Evolutionary conservation across 2,329 filamentous ascomycete species (phyloP).

Genomic region (Xylariales sp.): DNA sequence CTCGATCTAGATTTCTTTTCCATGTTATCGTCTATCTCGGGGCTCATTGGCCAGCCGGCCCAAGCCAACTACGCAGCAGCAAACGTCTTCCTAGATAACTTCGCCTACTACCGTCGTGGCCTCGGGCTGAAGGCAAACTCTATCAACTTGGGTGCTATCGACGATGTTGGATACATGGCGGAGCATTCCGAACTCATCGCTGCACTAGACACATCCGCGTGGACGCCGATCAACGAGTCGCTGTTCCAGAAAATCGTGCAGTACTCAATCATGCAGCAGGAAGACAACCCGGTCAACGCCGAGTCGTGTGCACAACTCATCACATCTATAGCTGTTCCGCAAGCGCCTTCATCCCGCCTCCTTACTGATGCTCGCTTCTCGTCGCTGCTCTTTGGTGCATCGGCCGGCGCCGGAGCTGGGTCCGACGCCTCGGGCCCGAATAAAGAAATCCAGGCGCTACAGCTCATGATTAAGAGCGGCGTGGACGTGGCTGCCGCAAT

Average conservation of each 20-base stretch:
- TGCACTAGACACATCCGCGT: conserved; percentile 8
- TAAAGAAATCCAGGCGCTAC: no score
- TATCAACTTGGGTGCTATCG: conserved; percentile 55
- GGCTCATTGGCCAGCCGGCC: conserved; percentile 50
- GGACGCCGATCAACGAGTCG: conserved; percentile 39
- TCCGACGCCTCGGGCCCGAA: no score
- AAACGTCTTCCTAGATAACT: conserved; percentile 56
- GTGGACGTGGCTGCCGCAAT: no score
- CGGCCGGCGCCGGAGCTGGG: no score
- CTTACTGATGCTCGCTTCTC: no score
- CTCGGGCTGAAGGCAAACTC: conserved; percentile 51
- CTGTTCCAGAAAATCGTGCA: conserved; percentile 38
- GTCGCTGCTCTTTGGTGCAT: no score
- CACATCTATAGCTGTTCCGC: conserved; percentile 6
- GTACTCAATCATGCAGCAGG: conserved; percentile 43
- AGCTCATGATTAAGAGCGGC: no score
- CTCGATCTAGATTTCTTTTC: conserved; percentile 53
- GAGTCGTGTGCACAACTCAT: conserved; percentile 39
- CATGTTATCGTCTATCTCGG: conserved; percentile 50
- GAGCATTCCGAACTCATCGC: conserved; percentile 33
- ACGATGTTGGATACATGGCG: conserved; percentile 48
- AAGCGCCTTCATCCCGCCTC: conserved; percentile 4
- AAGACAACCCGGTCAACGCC: background rate
- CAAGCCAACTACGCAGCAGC: conserved; percentile 57
- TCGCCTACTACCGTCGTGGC: conserved; percentile 51